phyloP scores from a whole-genome alignment of 1,284 basidiomycete genomes.

The Ustilago crameri region DNA sequence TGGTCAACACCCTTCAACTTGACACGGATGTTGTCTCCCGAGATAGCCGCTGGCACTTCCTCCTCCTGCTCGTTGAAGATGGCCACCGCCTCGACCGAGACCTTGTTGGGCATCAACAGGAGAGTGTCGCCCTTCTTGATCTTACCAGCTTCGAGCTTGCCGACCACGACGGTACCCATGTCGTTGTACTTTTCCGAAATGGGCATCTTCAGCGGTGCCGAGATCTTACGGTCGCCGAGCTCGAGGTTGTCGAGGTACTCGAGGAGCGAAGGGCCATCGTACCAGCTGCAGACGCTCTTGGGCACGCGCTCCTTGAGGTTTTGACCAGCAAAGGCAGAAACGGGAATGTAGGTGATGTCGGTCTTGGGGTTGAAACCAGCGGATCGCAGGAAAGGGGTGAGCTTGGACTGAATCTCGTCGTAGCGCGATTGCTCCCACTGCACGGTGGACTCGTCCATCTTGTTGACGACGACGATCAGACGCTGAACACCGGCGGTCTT shows the following conservation, averaged over 20 bases:
- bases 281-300: constrained; percentile 60
- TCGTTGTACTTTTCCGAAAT: constrained; percentile 68
- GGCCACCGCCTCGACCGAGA: constrained; percentile 57
- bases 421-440: constrained; percentile 64
- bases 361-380: constrained; percentile 68
- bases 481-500: constrained; percentile 68
- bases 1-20: constrained; percentile 66
- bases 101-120: constrained; percentile 65
- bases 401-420: constrained; percentile 65
- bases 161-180: constrained; percentile 67
- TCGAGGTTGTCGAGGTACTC: constrained; percentile 60
- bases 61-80: constrained; percentile 67
- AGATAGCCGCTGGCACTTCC: constrained; percentile 67
- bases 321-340: constrained; percentile 65
- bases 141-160: constrained; percentile 66
- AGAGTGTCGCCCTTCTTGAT: constrained; percentile 63
- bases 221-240: constrained; percentile 65
- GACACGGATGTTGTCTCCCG: constrained; percentile 67
- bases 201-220: constrained; percentile 66
- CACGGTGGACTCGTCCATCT: constrained; percentile 68
- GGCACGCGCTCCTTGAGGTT: constrained; percentile 66
- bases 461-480: constrained; percentile 67
- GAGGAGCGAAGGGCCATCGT: constrained; percentile 62
- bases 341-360: constrained; percentile 65
- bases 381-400: constrained; percentile 63